A percentile compares a stretch with the other conserved stretches of the same genome.
These are phyloP conservation scores for Pyrrhoderma noxium DNA, from an alignment of 1,284 basidiomycete genomes.

Conservation along the genomic window DNA sequence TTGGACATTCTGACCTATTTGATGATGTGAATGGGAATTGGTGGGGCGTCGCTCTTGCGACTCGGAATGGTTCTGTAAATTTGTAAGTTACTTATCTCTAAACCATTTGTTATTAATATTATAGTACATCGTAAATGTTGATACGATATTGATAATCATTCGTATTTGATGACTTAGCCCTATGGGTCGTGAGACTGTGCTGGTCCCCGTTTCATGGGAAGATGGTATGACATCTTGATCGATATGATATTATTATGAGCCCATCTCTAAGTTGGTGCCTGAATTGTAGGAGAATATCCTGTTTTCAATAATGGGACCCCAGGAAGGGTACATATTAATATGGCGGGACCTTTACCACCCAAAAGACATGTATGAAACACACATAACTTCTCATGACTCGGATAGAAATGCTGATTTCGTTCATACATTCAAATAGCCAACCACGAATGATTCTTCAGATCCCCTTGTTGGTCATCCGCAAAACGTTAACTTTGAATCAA, in stretches of 20 bases:
- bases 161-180: neutral
- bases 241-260: no score
- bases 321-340: constrained; percentile 12
- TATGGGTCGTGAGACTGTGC: constrained; percentile 36
- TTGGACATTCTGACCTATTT: constrained; percentile 37
- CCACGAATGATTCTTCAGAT: neutral
- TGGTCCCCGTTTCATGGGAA: constrained; percentile 37
- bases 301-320: constrained; percentile 15
- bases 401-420: neutral
- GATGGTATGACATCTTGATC: constrained; percentile 26
- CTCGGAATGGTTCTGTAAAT: constrained; percentile 33
- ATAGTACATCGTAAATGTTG: neutral
- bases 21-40: constrained; percentile 31
- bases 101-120: no score
- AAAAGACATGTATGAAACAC: constrained; percentile 3
- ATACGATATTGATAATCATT: neutral
- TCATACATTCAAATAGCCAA: neutral
- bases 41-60: constrained; percentile 38
- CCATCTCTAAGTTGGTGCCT: no score
- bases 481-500: constrained; percentile 22
- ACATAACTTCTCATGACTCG: neutral
- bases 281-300: constrained; percentile 11
- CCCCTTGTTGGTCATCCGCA: constrained; percentile 23
- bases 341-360: constrained; percentile 15
- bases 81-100: constrained; percentile 10